Conservation (phyloP, 768 basidiomycete genomes). For the Leccinum aurantiacum region DNA sequence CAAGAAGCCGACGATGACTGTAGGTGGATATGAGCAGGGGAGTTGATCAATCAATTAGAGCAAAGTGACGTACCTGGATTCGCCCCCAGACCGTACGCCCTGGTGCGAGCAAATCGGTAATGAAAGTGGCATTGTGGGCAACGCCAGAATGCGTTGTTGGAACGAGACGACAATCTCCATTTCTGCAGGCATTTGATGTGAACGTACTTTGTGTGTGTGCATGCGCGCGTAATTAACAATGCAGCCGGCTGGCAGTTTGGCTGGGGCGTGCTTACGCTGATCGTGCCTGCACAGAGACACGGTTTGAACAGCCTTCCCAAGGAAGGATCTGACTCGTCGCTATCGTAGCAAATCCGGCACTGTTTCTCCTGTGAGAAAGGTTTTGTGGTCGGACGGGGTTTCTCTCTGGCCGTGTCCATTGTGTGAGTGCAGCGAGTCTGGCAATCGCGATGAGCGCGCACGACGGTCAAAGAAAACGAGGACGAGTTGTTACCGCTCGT, state of each 20-base stretch:
- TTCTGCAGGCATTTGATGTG: conserved; percentile 76
- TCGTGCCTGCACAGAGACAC: conserved; percentile 66
- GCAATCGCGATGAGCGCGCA: background rate
- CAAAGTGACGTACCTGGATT: conserved; percentile 56
- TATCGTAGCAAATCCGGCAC: conserved; percentile 84
- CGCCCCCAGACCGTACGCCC: conserved; percentile 68
- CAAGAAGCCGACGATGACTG: conserved; percentile 64
- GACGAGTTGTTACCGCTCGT: conserved; percentile 6
- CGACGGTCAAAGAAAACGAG: background rate
- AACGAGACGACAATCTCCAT: conserved; percentile 66
- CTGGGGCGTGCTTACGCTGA: conserved; percentile 48
- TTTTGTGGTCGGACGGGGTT: background rate
- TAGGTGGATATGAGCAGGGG: conserved; percentile 14
- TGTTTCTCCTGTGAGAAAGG: conserved; percentile 51
- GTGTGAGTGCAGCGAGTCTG: background rate
- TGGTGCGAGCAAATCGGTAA: conserved; percentile 75
- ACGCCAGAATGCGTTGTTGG: conserved; percentile 69
- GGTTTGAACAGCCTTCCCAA: conserved; percentile 81
- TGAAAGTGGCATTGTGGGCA: conserved; percentile 80
- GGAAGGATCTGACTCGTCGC: conserved; percentile 54
- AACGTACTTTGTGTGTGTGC: conserved; percentile 52
- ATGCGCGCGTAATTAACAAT: conserved; percentile 23
- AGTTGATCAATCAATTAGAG: conserved; percentile 4
- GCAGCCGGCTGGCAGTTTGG: conserved; percentile 6
- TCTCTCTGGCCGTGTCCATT: conserved; percentile 19